These are phyloP conservation scores for Mariannaea sp. DNA, from an alignment of 2,329 filamentous ascomycete species.

Conservation along the genomic window DNA sequence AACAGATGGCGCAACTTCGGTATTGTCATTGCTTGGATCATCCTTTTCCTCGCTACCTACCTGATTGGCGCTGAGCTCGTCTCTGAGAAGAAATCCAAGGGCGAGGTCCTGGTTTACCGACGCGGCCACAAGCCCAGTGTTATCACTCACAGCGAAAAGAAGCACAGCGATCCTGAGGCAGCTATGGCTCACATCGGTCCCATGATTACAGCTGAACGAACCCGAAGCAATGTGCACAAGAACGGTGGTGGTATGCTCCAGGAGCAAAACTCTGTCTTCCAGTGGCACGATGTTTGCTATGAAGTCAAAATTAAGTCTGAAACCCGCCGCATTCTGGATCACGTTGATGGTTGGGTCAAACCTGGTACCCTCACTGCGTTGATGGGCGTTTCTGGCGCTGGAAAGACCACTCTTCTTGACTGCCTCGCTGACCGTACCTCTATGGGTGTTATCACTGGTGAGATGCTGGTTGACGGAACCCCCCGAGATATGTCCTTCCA, in stretches of 20 bases:
- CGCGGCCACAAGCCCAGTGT: constrained; percentile 67
- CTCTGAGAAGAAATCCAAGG: constrained; percentile 71
- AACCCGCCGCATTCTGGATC: constrained; percentile 74
- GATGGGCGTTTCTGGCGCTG: constrained; percentile 92
- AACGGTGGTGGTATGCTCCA: constrained; percentile 50
- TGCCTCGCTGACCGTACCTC: constrained; percentile 83
- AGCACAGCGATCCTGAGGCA: constrained; percentile 64
- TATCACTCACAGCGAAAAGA: constrained; percentile 62
- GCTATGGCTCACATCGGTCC: constrained; percentile 56
- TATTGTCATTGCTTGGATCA: constrained; percentile 67
- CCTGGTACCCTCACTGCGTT: constrained; percentile 87
- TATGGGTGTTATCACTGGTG: constrained; percentile 85
- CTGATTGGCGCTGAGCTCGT: constrained; percentile 69
- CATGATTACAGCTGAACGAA: constrained; percentile 51
- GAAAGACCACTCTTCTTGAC: constrained; percentile 89
- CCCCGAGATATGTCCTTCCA: constrained; percentile 83
- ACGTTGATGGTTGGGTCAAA: constrained; percentile 93
- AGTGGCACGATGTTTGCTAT: constrained; percentile 84
- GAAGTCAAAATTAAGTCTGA: constrained; percentile 79
- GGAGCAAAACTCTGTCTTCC: constrained; percentile 76
- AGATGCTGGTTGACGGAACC: constrained; percentile 71
- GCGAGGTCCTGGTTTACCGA: constrained; percentile 76
- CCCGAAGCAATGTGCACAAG: constrained; percentile 43
- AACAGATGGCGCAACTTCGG: constrained; percentile 75
- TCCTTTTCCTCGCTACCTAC: constrained; percentile 66